Conservation (phyloP, 306 rosid genomes). For the Boehmeria nivea region DNA sequence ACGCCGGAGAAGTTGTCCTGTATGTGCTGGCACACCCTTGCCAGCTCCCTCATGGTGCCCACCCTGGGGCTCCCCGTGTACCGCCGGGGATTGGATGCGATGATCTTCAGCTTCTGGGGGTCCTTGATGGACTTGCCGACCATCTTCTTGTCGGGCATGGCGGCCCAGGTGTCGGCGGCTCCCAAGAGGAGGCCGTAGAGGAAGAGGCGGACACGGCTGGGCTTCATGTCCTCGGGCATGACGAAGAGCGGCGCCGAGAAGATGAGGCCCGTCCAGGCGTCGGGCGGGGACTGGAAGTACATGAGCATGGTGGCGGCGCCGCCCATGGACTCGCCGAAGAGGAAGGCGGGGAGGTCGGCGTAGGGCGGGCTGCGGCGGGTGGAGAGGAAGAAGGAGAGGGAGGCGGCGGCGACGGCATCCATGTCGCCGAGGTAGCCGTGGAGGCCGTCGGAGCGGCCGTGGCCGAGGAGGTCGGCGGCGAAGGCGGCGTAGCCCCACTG, state of each 20-base stretch:
- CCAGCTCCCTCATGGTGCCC: slow-evolving; percentile 91
- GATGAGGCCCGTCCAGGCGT: slow-evolving; percentile 79
- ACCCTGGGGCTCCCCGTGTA: slow-evolving; percentile 86
- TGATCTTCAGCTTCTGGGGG: slow-evolving; percentile 64
- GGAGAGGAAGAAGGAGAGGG: slow-evolving; percentile 65
- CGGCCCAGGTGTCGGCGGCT: slow-evolving; percentile 88
- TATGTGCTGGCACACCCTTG: slow-evolving; percentile 72
- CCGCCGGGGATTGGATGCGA: slow-evolving; percentile 79
- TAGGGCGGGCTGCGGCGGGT: slow-evolving; percentile 49
- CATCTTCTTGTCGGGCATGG: slow-evolving; percentile 92
- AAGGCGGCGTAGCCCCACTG: slow-evolving; percentile 93
- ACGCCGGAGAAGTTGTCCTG: slow-evolving; percentile 71
- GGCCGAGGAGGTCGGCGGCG: slow-evolving; percentile 89
- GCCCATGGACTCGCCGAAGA: slow-evolving; percentile 95
- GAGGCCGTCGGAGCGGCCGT: slow-evolving; percentile 90
- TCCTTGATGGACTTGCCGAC: slow-evolving; percentile 89
- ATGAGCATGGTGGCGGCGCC: slow-evolving; percentile 65
- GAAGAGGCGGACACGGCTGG: slow-evolving; percentile 50
- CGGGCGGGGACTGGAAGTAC: slow-evolving; percentile 73
- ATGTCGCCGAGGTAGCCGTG: slow-evolving; percentile 87
- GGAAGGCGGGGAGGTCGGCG: slow-evolving; percentile 62
- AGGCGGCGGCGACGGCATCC: slow-evolving; percentile 64
- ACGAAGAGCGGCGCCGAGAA: slow-evolving; percentile 93
- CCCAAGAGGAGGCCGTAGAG: slow-evolving; percentile 76
- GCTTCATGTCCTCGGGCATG: slow-evolving; percentile 92